Evolutionary conservation across 768 basidiomycete species (phyloP).

Genomic region (Lactarius sanguifluus): DNA sequence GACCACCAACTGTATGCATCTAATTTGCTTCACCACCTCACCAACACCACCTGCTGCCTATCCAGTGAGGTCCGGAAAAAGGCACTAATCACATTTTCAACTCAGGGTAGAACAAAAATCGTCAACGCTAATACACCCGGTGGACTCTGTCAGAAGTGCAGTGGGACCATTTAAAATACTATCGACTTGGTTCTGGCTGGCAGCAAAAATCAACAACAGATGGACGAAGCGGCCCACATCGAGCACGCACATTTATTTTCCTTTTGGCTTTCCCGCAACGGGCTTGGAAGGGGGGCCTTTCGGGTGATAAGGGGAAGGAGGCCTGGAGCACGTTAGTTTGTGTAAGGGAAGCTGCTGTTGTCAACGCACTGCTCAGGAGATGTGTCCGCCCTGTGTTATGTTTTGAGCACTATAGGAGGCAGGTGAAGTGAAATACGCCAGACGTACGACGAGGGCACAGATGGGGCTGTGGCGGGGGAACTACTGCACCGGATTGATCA

Average conservation of each 20-base stretch:
- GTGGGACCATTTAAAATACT: background rate
- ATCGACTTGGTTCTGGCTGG: background rate
- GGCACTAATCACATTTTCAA: no score
- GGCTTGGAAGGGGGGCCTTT: conserved; percentile 15
- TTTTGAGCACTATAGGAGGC: background rate
- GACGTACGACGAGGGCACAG: background rate
- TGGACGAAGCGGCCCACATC: background rate
- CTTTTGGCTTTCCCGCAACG: background rate
- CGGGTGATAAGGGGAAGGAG: conserved; percentile 4
- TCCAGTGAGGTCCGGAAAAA: no score
- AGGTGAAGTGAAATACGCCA: background rate
- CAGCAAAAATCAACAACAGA: background rate
- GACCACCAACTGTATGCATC: no score
- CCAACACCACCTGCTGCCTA: no score
- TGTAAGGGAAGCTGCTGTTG: background rate
- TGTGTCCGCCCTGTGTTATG: background rate
- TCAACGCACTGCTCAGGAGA: conserved; percentile 8
- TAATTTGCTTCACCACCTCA: no score
- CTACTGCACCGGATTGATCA: background rate
- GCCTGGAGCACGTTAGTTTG: background rate
- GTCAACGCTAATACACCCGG: background rate
- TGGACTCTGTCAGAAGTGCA: background rate
- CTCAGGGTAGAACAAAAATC: background rate
- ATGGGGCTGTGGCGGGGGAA: background rate
- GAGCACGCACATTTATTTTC: background rate